Percentiles rank a stretch among this genome's conserved stretches.
Conservation (phyloP, 805 yeast genomes). For the Yamadazyma olivae region DNA sequence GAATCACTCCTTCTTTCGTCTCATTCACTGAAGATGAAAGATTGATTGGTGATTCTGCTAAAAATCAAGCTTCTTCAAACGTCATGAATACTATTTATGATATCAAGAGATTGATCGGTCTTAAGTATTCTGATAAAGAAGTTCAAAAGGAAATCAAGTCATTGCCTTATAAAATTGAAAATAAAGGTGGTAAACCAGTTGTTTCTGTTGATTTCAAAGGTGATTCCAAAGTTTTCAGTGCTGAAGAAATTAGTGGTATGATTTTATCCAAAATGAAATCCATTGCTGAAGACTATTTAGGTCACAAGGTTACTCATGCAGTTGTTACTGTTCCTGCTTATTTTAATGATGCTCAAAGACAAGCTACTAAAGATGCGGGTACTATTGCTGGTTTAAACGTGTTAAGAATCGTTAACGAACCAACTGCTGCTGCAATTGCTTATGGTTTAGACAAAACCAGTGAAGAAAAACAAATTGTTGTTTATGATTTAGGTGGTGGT, state of each 20-base stretch:
- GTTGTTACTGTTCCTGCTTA: conserved; percentile 97
- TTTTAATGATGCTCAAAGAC: conserved; percentile 97
- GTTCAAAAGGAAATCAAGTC: conserved; percentile 60
- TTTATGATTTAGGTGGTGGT: conserved; percentile 51
- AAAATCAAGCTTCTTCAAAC: conserved; percentile 95
- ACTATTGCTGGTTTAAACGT: conserved; percentile 94
- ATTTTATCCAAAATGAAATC: conserved; percentile 85
- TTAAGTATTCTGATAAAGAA: conserved; percentile 76
- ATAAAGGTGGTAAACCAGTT: conserved; percentile 74
- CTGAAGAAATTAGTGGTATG: conserved; percentile 96
- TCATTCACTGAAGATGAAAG: conserved; percentile 93
- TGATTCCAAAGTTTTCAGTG: conserved; percentile 83
- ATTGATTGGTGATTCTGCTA: conserved; percentile 94
- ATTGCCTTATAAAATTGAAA: conserved; percentile 78
- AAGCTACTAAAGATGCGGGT: conserved; percentile 98
- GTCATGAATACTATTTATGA: conserved; percentile 88
- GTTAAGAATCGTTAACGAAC: conserved; percentile 92
- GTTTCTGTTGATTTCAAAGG: conserved; percentile 80
- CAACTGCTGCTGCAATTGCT: conserved; percentile 80
- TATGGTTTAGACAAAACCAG: conserved; percentile 56
- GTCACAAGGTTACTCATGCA: conserved; percentile 63
- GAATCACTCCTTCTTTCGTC: conserved; percentile 95
- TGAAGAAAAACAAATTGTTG: conserved; percentile 47
- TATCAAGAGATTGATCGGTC: conserved; percentile 92
- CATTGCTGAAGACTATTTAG: conserved; percentile 84